These are phyloP conservation scores for Trichoderma citrinoviride DNA, from an alignment of 2,329 filamentous ascomycete species.

Conservation along the genomic window DNA sequence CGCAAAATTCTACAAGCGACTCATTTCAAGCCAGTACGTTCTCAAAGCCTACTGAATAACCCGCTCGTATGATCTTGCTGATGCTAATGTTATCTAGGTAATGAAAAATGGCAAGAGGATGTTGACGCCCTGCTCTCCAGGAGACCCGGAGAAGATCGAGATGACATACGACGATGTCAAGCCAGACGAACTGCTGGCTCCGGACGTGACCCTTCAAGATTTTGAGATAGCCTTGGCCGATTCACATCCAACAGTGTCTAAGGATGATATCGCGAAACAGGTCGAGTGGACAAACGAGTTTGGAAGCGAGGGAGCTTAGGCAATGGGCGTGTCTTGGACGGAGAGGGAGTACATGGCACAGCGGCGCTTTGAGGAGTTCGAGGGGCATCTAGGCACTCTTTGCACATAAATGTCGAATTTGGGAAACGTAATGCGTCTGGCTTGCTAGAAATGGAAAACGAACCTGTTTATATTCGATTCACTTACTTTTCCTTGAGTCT, in stretches of 20 bases:
- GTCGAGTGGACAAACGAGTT: slow-evolving; percentile 96
- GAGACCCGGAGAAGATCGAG: slow-evolving; percentile 79
- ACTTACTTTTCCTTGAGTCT: too few relatives aligned
- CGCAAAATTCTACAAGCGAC: slow-evolving; percentile 96
- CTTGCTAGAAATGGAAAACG: slow-evolving; percentile 7
- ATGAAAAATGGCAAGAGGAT: slow-evolving; percentile 64
- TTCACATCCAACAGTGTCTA: slow-evolving; percentile 84
- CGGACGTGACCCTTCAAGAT: slow-evolving; percentile 82
- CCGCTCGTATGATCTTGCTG: background rate
- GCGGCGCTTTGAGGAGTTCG: slow-evolving; percentile 35
- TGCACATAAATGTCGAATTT: slow-evolving; percentile 22
- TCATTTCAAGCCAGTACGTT: slow-evolving; percentile 85
- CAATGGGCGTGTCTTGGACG: slow-evolving; percentile 21
- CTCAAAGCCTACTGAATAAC: slow-evolving; percentile 4
- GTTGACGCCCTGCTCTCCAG: slow-evolving; percentile 89
- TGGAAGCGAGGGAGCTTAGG: slow-evolving; percentile 75
- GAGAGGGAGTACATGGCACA: slow-evolving; percentile 27
- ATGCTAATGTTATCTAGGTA: slow-evolving; percentile 51
- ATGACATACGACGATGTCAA: slow-evolving; percentile 92
- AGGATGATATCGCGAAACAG: slow-evolving; percentile 79
- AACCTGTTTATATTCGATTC: slow-evolving; percentile 1
- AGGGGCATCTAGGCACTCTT: slow-evolving; percentile 26
- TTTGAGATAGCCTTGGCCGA: slow-evolving; percentile 90
- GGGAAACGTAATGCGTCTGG: slow-evolving; percentile 6
- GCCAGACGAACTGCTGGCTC: slow-evolving; percentile 80